Evolutionary conservation across 495 filamentous ascomycete genomes (phyloP), one percentile per base, ranked within the genome.

Genomic region (Jackrogersella minutella): DNA sequence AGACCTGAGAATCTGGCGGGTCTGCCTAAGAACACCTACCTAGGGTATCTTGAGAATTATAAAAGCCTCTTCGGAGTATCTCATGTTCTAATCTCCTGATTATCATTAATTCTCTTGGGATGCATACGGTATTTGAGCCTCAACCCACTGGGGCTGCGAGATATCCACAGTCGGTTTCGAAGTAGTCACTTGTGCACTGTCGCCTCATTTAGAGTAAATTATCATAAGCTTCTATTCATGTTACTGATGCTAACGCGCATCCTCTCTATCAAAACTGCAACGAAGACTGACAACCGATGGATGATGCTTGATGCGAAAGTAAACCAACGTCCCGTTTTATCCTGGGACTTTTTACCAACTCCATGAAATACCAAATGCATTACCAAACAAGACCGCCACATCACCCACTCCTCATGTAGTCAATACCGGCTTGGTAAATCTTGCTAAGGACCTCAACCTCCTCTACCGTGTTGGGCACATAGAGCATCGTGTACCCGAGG

Each of bases 401-500:
- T 55, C 39, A 68, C 11, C 65, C 59, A 7, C 59, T 68, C 19
- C 39, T 63, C 59, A 68, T 63, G 34, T 63, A 68, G 17, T 64
- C 65, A 21, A 68, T 54, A n/a, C 58, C 41, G 24, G 65, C 65
- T 24, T 68, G 59, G 36, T 21, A 59, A 26, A 68, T 59, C 54
- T 55, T 63, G 40, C 17, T 37, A 6, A 59, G 14, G 8, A 52
- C 41, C 4, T 54, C 46, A 10, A 43, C 52, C 40, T 68, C 65
- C 34, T 63, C 65, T 13, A 64, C 26, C 16, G 53, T 68, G 58
- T 68, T 68, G 0, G 58, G 58, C 52, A 63, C 65, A 28, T 68
- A 68, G 65, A 68, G 58, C 58, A 68, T 44, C 14, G 64, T 68
- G n/a, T 22, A 68, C 2, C 64, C 64, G 3, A 68, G 26, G 14